These are phyloP conservation scores for Nakaseomyces kungkrabaensis DNA, from an alignment of 1,139 yeast species.

Conservation along the genomic window DNA sequence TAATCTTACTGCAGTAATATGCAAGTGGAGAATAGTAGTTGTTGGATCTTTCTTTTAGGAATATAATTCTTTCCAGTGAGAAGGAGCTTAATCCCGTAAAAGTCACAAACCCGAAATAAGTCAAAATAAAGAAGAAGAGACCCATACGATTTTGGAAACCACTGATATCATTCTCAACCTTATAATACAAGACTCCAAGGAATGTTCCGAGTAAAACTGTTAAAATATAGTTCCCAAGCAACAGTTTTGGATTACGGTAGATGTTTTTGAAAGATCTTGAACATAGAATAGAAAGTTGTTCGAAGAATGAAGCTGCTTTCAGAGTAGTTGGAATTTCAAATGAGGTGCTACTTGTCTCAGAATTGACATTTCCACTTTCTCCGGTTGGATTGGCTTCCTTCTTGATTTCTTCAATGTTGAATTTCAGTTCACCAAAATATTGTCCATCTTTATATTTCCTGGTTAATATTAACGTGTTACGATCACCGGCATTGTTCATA, in stretches of 20 bases:
- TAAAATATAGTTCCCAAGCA: slow-evolving; percentile 72
- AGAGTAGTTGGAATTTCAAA: slow-evolving; percentile 17
- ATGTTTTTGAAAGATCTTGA: slow-evolving; percentile 85
- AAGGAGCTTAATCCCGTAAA: slow-evolving; percentile 86
- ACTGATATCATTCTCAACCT: slow-evolving; percentile 77
- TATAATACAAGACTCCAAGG: slow-evolving; percentile 77
- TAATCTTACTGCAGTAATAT: slow-evolving; percentile 72
- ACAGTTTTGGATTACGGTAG: slow-evolving; percentile 80
- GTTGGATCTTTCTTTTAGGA: slow-evolving; percentile 86
- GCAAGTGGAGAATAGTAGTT: slow-evolving; percentile 83
- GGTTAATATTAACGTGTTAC: slow-evolving; percentile 26
- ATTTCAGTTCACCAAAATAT: slow-evolving; percentile 38
- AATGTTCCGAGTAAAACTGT: slow-evolving; percentile 69
- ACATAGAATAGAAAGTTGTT: slow-evolving; percentile 61
- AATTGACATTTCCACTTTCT: slow-evolving; percentile 14
- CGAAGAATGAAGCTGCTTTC: slow-evolving; percentile 45
- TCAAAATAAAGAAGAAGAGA: slow-evolving; percentile 76
- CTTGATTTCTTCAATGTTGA: slow-evolving; percentile 38
- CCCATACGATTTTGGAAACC: slow-evolving; percentile 96
- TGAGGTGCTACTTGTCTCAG: slow-evolving; percentile 24
- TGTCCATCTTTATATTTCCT: slow-evolving; percentile 41
- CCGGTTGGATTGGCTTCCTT: slow-evolving; percentile 10
- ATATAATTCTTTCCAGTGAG: slow-evolving; percentile 77
- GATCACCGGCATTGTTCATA: slow-evolving; percentile 11
- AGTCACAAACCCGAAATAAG: slow-evolving; percentile 89